Conservation (phyloP, 2,329 filamentous ascomycete species). For the Sporothrix curviconia region DNA sequence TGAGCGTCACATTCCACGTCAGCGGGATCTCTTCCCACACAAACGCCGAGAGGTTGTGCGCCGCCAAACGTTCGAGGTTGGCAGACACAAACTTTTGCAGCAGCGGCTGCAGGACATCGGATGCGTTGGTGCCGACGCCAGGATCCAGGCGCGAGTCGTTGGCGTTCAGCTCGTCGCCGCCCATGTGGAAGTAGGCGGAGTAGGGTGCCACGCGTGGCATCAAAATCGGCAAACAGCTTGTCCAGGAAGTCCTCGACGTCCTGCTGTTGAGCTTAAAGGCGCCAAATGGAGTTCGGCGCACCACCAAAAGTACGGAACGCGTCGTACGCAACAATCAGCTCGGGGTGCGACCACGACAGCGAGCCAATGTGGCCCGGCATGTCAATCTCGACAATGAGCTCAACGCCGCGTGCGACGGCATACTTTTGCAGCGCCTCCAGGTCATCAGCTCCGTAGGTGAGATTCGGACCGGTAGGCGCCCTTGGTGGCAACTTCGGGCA, state of each 20-base stretch:
- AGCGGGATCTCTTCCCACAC: slow-evolving; percentile 86
- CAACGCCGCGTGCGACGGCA: slow-evolving; percentile 60
- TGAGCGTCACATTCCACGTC: slow-evolving; percentile 69
- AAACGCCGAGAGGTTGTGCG: slow-evolving; percentile 61
- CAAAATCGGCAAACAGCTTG: slow-evolving; percentile 65
- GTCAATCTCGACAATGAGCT: slow-evolving; percentile 71
- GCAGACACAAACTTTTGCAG: slow-evolving; percentile 71
- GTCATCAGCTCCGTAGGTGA: slow-evolving; percentile 62
- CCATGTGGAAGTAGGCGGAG: slow-evolving; percentile 73
- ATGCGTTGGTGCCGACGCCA: slow-evolving; percentile 60
- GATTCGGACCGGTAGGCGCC: slow-evolving; percentile 64
- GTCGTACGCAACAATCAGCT: slow-evolving; percentile 62
- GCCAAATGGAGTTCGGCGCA: slow-evolving; percentile 60
- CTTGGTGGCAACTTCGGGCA: slow-evolving; percentile 65
- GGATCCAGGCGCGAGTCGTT: slow-evolving; percentile 70
- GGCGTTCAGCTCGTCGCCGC: slow-evolving; percentile 79
- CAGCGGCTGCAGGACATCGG: slow-evolving; percentile 61
- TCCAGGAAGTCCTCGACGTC: slow-evolving; percentile 66
- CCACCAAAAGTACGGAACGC: slow-evolving; percentile 50
- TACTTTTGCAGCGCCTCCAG: slow-evolving; percentile 63
- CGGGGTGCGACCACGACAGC: slow-evolving; percentile 60
- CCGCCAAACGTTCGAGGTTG: slow-evolving; percentile 58
- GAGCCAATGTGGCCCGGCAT: slow-evolving; percentile 73
- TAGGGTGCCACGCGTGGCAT: slow-evolving; percentile 65
- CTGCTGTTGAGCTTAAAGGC: slow-evolving; percentile 71